These are phyloP conservation scores for Trypanosoma congolense DNA, from an alignment of 208 protist species.

Conservation along the genomic window DNA sequence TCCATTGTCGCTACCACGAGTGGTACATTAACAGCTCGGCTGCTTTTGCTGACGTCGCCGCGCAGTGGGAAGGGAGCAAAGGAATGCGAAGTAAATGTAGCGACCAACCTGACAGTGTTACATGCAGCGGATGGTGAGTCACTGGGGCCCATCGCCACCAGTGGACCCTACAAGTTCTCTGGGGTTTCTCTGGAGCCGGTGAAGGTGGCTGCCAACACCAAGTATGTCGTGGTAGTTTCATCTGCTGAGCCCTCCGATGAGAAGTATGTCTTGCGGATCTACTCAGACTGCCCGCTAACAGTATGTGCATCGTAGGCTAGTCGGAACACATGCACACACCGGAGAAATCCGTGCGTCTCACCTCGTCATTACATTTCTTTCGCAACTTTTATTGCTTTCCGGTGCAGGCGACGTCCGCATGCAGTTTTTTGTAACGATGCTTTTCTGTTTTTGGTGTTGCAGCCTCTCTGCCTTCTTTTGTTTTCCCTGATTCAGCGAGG, in stretches of 20 bases:
- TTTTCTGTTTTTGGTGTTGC: too few species aligned
- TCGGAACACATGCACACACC: too few species aligned
- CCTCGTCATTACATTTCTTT: too few species aligned
- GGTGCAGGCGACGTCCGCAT: too few species aligned
- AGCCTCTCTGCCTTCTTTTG: too few species aligned
- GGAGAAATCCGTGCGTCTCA: too few species aligned
- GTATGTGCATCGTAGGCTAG: constrained; percentile 28
- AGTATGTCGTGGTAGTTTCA: constrained; percentile 63
- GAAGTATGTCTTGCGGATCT: constrained; percentile 70
- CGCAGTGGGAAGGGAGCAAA: constrained; percentile 24
- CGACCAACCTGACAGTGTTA: constrained; percentile 57
- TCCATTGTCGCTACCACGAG: constrained; percentile 27
- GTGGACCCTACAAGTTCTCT: constrained; percentile 33
- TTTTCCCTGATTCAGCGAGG: too few species aligned
- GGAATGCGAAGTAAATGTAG: constrained; percentile 18
- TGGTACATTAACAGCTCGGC: constrained; percentile 35
- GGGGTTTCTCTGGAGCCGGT: constrained; percentile 42
- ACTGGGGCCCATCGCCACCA: constrained; percentile 57
- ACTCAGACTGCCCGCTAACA: constrained; percentile 33
- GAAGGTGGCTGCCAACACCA: constrained; percentile 36
- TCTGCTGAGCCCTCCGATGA: constrained; percentile 24
- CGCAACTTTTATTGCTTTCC: too few species aligned
- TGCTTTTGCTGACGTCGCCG: constrained; percentile 35
- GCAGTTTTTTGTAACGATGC: too few species aligned
- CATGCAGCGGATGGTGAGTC: constrained; percentile 27